phyloP scores from a whole-genome alignment of 2,329 filamentous ascomycete genomes.

The Canariomyces notabilis region DNA sequence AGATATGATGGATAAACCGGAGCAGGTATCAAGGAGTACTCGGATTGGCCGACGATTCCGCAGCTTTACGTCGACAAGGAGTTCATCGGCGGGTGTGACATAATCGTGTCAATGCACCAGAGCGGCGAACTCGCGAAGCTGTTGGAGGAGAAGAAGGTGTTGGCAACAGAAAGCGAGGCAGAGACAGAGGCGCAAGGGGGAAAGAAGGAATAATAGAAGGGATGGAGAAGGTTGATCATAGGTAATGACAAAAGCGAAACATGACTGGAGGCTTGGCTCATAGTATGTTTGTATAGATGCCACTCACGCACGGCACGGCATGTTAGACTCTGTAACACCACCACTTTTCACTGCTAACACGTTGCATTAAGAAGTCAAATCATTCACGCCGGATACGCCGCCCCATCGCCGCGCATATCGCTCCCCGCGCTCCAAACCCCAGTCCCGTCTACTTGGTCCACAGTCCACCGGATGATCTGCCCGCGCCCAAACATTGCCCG shows the following conservation, averaged over 20 bases:
- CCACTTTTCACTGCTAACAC: background rate
- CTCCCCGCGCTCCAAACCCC: constrained; percentile 84
- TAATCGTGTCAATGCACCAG: constrained; percentile 94
- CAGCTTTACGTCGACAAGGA: constrained; percentile 95
- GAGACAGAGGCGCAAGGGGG: constrained; percentile 31
- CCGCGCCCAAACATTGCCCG: constrained; percentile 76
- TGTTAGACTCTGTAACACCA: constrained; percentile 10
- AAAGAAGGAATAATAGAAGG: constrained; percentile 30
- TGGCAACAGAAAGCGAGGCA: constrained; percentile 56
- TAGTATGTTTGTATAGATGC: background rate
- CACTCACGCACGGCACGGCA: constrained; percentile 8
- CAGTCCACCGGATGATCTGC: constrained; percentile 74
- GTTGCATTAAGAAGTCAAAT: background rate
- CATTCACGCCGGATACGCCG: constrained; percentile 50
- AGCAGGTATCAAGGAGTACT: constrained; percentile 99
- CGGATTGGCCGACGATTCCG: constrained; percentile 97
- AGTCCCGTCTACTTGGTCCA: constrained; percentile 62
- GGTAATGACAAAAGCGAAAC: background rate
- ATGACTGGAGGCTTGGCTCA: no score
- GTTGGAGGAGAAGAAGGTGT: constrained; percentile 85
- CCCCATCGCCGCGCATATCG: constrained; percentile 81
- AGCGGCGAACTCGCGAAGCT: constrained; percentile 89
- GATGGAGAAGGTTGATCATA: background rate
- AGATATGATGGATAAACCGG: constrained; percentile 38
- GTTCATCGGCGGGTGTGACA: constrained; percentile 97